phyloP scores from a whole-genome alignment of 306 rosid genomes.

The Pueraria montana region DNA sequence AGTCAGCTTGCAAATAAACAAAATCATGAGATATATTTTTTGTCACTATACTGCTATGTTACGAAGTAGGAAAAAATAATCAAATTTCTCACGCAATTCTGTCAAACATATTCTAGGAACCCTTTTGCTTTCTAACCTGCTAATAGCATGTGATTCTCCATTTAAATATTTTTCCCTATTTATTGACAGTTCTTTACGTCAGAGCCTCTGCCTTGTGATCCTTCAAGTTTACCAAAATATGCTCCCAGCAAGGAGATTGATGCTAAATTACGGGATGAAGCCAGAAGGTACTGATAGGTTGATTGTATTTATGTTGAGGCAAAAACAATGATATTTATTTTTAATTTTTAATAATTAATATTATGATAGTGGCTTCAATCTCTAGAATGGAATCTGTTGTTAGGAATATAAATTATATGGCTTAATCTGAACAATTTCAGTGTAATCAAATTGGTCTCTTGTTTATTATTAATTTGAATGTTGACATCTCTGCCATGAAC shows the following conservation, averaged over 20 bases:
- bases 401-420: conserved; percentile 17
- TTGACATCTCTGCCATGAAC: conserved; percentile 30
- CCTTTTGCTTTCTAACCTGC: conserved; percentile 32
- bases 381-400: conserved; percentile 14
- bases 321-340: conserved; percentile 16
- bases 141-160: conserved; percentile 38
- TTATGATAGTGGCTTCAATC: conserved; percentile 31
- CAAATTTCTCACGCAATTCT: conserved; percentile 3
- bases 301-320: conserved; percentile 28
- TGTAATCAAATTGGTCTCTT: conserved; percentile 37
- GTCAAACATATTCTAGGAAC: conserved; percentile 21
- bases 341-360: background rate
- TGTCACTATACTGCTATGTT: conserved; percentile 6
- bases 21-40: conserved; percentile 21
- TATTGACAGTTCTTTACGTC: conserved; percentile 78
- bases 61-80: conserved; percentile 31
- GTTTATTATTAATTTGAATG: conserved; percentile 26
- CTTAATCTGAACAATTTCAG: conserved; percentile 33
- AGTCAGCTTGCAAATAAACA: conserved; percentile 12
- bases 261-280: conserved; percentile 81
- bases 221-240: conserved; percentile 91
- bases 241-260: conserved; percentile 97
- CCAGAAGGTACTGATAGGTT: conserved; percentile 69
- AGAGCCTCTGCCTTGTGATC: conserved; percentile 88
- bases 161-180: conserved; percentile 29